Conservation (phyloP, 768 basidiomycete genomes). For the Suillus clintonianus region DNA sequence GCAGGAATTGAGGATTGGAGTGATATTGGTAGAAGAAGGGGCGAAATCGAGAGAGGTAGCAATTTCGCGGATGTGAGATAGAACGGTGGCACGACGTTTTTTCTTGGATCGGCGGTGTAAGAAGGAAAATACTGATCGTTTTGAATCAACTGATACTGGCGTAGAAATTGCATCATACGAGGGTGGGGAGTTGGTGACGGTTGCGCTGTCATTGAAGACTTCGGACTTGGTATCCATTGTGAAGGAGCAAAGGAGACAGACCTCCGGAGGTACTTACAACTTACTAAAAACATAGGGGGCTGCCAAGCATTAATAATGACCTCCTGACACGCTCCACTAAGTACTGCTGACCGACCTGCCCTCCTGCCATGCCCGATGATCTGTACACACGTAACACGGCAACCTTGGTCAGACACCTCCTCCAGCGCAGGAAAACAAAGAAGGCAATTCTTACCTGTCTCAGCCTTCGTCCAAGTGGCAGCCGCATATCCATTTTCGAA, state of each 20-base stretch:
- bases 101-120: conserved; percentile 3
- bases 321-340: too few relatives aligned
- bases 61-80: conserved; percentile 53
- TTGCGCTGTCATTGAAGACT: background rate
- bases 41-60: conserved; percentile 19
- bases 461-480: too few relatives aligned
- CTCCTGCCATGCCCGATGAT: too few relatives aligned
- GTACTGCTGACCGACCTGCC: too few relatives aligned
- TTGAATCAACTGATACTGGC: conserved; percentile 4
- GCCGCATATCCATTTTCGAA: too few relatives aligned
- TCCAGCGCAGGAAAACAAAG: too few relatives aligned
- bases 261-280: too few relatives aligned
- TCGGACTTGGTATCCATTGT: background rate
- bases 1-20: conserved; percentile 54
- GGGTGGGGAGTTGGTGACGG: background rate
- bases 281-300: background rate
- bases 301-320: too few relatives aligned
- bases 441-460: too few relatives aligned
- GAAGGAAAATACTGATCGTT: background rate
- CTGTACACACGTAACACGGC: too few relatives aligned
- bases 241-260: background rate
- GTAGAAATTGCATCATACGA: conserved; percentile 4
- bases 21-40: conserved; percentile 22
- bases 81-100: conserved; percentile 50
- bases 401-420: too few relatives aligned